phyloP scores from a whole-genome alignment of 805 yeast species.

The Torulaspora delbrueckii region DNA sequence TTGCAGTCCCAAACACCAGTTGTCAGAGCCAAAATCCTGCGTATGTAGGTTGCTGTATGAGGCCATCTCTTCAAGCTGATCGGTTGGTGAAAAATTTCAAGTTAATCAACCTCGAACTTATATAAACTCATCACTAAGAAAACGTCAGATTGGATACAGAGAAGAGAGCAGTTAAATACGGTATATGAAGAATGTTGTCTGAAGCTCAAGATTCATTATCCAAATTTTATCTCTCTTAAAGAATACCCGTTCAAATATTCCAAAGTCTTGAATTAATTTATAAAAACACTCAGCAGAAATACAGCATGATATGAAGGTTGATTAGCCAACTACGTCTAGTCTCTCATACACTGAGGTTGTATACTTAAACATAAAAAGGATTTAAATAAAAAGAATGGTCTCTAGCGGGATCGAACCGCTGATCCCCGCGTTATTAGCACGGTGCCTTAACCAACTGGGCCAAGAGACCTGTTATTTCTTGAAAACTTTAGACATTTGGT shows the following conservation, averaged over 20 bases:
- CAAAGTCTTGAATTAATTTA: too few species aligned
- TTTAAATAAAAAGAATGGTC: constrained; percentile 27
- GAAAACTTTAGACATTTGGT: background rate
- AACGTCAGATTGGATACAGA: too few species aligned
- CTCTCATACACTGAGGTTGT: too few species aligned
- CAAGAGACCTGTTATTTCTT: constrained; percentile 26
- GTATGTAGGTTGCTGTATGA: constrained; percentile 12
- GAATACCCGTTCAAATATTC: too few species aligned
- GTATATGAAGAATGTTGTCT: too few species aligned
- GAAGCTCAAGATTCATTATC: too few species aligned
- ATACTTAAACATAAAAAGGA: too few species aligned
- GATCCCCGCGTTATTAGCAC: constrained; percentile 38
- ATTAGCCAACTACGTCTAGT: too few species aligned
- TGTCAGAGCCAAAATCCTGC: constrained; percentile 24
- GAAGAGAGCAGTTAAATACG: too few species aligned
- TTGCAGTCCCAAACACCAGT: constrained; percentile 32
- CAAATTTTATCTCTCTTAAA: too few species aligned
- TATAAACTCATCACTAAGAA: background rate
- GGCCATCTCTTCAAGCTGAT: constrained; percentile 1
- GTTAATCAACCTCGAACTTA: background rate
- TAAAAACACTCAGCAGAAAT: too few species aligned
- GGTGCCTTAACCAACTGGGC: constrained; percentile 39
- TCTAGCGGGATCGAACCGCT: constrained; percentile 38
- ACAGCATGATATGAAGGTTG: too few species aligned
- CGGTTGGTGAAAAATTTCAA: background rate